phyloP scores from a whole-genome alignment of 345 rosid genomes.

The Moringa oleifera region DNA sequence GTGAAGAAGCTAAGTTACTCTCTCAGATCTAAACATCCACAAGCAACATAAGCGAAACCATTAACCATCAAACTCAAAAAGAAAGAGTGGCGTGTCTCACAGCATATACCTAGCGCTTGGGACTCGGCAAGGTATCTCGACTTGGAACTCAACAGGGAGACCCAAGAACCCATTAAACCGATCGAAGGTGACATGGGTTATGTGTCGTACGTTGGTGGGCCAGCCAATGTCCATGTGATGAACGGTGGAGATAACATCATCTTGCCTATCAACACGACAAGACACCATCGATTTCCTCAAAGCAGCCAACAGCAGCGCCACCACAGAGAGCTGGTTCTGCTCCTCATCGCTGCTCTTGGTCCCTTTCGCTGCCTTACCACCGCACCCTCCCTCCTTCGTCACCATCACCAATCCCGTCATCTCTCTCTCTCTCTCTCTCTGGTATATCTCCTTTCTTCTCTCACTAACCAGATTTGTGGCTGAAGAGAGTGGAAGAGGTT shows the following conservation, averaged over 20 bases:
- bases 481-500: not conserved
- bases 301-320: conserved; percentile 60
- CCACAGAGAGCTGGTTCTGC: conserved; percentile 64
- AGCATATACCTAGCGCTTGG: conserved; percentile 82
- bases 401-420: conserved; percentile 95
- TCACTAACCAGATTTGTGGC: not conserved
- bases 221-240: conserved; percentile 84
- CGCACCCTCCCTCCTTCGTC: conserved; percentile 70
- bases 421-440: conserved; percentile 9
- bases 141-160: conserved; percentile 87
- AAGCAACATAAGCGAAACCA: not conserved
- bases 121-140: conserved; percentile 89
- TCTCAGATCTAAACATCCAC: conserved; percentile 19
- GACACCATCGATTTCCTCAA: conserved; percentile 82
- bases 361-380: conserved; percentile 34
- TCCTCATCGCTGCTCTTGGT: conserved; percentile 38
- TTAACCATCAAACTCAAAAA: not conserved
- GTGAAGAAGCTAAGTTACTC: not conserved
- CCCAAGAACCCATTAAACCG: conserved; percentile 91
- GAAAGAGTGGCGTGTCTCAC: not conserved
- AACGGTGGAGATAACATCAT: conserved; percentile 48
- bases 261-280: conserved; percentile 64
- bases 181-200: conserved; percentile 91
- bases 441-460: not conserved
- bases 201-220: conserved; percentile 89